phyloP scores from a whole-genome alignment of 495 filamentous ascomycete genomes.

The Penicillium coprophilum region DNA sequence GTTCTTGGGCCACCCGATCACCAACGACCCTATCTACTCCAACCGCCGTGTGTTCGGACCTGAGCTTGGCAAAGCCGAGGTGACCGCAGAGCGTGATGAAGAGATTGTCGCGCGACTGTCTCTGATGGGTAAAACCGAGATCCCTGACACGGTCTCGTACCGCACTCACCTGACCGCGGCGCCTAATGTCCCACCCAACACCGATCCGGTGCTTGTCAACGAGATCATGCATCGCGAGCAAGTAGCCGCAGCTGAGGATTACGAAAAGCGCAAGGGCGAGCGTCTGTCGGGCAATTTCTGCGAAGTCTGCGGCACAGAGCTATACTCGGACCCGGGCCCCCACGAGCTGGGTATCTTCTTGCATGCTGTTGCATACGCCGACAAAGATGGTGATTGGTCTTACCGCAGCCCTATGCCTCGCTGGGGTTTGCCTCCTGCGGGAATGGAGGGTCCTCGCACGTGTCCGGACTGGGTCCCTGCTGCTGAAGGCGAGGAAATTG shows the following conservation, averaged over 20 bases:
- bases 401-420: slow-evolving; percentile 81
- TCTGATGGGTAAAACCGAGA: slow-evolving; percentile 91
- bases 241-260: slow-evolving; percentile 83
- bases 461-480: slow-evolving; percentile 47
- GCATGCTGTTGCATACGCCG: slow-evolving; percentile 86
- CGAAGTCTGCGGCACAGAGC: slow-evolving; percentile 74
- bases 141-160: slow-evolving; percentile 87
- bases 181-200: slow-evolving; percentile 42
- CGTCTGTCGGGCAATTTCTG: slow-evolving; percentile 86
- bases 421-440: slow-evolving; percentile 79
- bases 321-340: slow-evolving; percentile 86
- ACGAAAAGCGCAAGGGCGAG: slow-evolving; percentile 77
- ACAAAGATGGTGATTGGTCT: slow-evolving; percentile 74
- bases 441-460: slow-evolving; percentile 56
- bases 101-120: slow-evolving; percentile 82
- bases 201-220: slow-evolving; percentile 39
- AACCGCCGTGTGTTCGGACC: slow-evolving; percentile 89
- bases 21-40: slow-evolving; percentile 96
- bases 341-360: slow-evolving; percentile 93
- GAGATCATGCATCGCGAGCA: slow-evolving; percentile 55
- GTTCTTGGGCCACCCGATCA: slow-evolving; percentile 89
- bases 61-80: slow-evolving; percentile 69
- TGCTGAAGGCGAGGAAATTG: slow-evolving; percentile 35
- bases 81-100: slow-evolving; percentile 69
- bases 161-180: slow-evolving; percentile 46